Evolutionary conservation across 2,329 filamentous ascomycete genomes (phyloP), one percentile per base, ranked within the genome.

Genomic region (Aspergillus latus): DNA sequence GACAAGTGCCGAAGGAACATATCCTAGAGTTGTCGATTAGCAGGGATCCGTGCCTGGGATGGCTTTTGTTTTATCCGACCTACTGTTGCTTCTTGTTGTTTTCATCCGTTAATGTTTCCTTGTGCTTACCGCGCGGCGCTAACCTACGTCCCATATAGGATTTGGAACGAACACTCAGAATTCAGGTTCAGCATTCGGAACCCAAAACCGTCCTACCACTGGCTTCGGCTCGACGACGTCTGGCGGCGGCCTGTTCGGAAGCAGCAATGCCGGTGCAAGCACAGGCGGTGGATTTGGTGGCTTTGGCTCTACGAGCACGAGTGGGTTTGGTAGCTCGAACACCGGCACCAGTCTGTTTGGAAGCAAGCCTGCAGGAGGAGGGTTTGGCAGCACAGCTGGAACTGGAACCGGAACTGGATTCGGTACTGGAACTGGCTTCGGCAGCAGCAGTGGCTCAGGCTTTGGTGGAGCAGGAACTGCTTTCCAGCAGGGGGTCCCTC

Each of bases 391-490:
- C 39, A 56, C 60, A 49, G 52, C 59, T 37, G 59, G 59, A 6
- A 43, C 40, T 13, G 26, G 43, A 13, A 46, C 58, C 46, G 46
- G 59, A 4, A 40, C 39, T 13, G 48, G 44, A 3, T 29, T 28
- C 21, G 44, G 44, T 4, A n/a, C 44, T 34, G 44, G 44, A 34
- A 13, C 44, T 52, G 72, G 72, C 11, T 66, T 66, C 53, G 66
- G 61, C 32, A 62, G 63, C 29, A 56, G 65, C 44, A 65, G 66
- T 56, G 63, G 68, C 43, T 56, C 58, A 32, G 71, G 65, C 37
- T 75, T 75, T 59, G 72, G 72, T 40, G 63, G 68, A 57, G 72
- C 68, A 46, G 76, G 76, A 15, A 76, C 76, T 44, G 76, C 77
- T 30, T 72, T 79, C 39, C 66, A 72, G 49, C 70, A 71, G 30